A percentile compares a stretch with the other conserved stretches of the same genome.
These are phyloP conservation scores for Plenodomus tracheiphilus DNA, from an alignment of 2,329 filamentous ascomycete species.

Conservation along the genomic window DNA sequence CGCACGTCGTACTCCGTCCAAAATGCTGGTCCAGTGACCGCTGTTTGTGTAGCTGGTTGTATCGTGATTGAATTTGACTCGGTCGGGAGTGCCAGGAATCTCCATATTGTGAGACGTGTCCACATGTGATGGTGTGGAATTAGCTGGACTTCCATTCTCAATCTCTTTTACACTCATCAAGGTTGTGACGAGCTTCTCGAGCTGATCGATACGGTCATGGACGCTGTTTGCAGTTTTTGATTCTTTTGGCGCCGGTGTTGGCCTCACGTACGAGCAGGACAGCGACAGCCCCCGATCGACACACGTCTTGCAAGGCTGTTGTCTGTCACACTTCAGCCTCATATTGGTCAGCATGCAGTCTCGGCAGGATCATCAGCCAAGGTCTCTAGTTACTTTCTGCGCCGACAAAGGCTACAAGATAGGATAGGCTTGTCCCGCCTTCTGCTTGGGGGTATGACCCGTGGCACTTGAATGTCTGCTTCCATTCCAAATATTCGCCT, in stretches of 20 bases:
- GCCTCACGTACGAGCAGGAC: slow-evolving; percentile 38
- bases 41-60: slow-evolving; percentile 38
- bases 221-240: slow-evolving; percentile 34
- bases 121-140: slow-evolving; percentile 2
- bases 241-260: slow-evolving; percentile 20
- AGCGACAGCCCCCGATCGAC: slow-evolving; percentile 41
- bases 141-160: slow-evolving; percentile 3
- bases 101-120: slow-evolving; percentile 17
- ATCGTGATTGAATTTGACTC: slow-evolving; percentile 33
- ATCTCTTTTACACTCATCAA: slow-evolving; percentile 35
- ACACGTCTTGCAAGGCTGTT: slow-evolving; percentile 42
- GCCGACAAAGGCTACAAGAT: slow-evolving; percentile 34
- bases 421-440: slow-evolving; percentile 38
- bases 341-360: slow-evolving; percentile 7
- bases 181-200: slow-evolving; percentile 41
- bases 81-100: slow-evolving; percentile 29
- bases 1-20: slow-evolving; percentile 35
- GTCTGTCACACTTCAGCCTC: slow-evolving; percentile 41
- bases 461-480: slow-evolving; percentile 17
- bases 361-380: background rate
- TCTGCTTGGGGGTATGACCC: slow-evolving; percentile 31
- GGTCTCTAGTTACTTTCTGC: slow-evolving; percentile 30
- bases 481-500: slow-evolving; percentile 14
- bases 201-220: slow-evolving; percentile 42
- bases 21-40: slow-evolving; percentile 43